Evolutionary conservation across 139 green algal genomes (phyloP).

Genomic region (Coelastrella sp.): DNA sequence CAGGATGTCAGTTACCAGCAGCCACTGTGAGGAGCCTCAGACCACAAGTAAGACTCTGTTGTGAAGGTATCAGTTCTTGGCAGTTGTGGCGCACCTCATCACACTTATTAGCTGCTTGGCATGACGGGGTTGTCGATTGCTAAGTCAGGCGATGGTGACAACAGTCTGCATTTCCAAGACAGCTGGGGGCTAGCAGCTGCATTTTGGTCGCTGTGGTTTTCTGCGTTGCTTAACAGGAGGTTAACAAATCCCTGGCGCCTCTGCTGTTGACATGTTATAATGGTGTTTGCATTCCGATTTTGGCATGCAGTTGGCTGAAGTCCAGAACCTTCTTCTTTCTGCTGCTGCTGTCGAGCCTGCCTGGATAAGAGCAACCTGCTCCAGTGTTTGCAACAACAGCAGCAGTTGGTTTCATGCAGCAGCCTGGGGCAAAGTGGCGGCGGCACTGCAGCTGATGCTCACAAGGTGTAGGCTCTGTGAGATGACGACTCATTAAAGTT

Average conservation of each 20-base stretch:
- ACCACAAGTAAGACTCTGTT: not conserved
- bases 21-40: not conserved
- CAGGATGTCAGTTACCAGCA: not conserved
- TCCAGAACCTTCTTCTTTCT: conserved; percentile 10
- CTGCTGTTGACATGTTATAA: no score
- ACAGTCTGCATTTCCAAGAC: no score
- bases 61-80: not conserved
- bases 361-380: no score
- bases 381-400: not conserved
- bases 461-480: not conserved
- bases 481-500: no score
- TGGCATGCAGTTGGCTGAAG: not conserved
- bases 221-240: no score
- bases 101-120: no score
- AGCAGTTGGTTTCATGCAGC: conserved; percentile 19
- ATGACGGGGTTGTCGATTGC: no score
- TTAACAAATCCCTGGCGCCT: no score
- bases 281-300: not conserved
- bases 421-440: not conserved
- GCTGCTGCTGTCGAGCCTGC: conserved; percentile 15
- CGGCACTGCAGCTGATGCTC: conserved; percentile 21
- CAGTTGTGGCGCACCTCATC: not conserved
- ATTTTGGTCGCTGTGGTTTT: no score
- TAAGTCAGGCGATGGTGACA: no score
- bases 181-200: no score